A percentile compares a stretch with the other conserved stretches of the same genome.
Conservation (phyloP, 306 rosid species). For the Trifolium dubium region DNA sequence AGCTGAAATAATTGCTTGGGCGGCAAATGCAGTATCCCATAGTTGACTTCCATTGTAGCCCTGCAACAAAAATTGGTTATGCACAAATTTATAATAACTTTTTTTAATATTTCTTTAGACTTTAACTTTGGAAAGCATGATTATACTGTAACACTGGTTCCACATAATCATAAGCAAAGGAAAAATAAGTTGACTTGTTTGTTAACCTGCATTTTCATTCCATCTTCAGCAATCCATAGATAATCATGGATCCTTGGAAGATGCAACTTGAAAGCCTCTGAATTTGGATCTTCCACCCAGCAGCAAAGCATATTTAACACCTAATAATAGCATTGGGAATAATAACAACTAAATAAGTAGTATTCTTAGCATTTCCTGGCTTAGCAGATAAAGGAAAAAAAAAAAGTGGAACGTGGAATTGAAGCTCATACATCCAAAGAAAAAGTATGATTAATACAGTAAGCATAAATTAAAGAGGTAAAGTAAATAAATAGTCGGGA, state of each 20-base stretch:
- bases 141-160: constrained; percentile 22
- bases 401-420: constrained; percentile 22
- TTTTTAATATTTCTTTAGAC: not conserved
- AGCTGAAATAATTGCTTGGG: constrained; percentile 87
- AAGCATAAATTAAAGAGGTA: constrained; percentile 34
- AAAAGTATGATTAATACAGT: not conserved
- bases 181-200: constrained; percentile 40
- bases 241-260: constrained; percentile 83
- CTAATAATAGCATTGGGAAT: constrained; percentile 49
- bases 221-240: constrained; percentile 95
- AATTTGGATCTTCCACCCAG: constrained; percentile 89
- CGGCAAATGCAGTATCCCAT: constrained; percentile 87
- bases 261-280: constrained; percentile 88
- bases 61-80: constrained; percentile 52
- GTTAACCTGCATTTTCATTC: constrained; percentile 92
- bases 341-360: constrained; percentile 31
- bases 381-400: constrained; percentile 8
- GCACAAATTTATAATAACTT: not conserved
- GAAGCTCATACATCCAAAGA: constrained; percentile 31
- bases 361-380: constrained; percentile 26
- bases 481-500: constrained; percentile 29
- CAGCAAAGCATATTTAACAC: constrained; percentile 87
- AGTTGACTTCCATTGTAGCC: constrained; percentile 98
- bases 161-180: constrained; percentile 39
- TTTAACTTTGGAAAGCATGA: constrained; percentile 23